Evolutionary conservation across 192 early-diverging fungal species (phyloP).

Genomic region (Mortierella hygrophila): DNA sequence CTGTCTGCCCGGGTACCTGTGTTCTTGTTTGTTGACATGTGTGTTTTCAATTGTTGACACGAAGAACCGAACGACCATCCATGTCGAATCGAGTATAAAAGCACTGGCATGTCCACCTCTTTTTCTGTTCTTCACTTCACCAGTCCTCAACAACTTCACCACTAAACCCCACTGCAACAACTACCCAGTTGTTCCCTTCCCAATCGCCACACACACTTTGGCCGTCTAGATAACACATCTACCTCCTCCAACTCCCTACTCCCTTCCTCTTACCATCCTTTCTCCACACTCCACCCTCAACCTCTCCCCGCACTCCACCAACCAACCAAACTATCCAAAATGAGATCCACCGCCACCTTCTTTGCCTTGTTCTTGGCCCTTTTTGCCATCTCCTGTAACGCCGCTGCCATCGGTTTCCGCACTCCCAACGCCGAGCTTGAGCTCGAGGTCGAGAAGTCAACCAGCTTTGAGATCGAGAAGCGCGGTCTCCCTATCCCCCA

Average conservation of each 20-base stretch:
- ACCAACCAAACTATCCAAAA: conserved; percentile 16
- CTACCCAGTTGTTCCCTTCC: conserved; percentile 28
- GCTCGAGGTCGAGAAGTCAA: background rate
- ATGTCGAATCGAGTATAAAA: background rate
- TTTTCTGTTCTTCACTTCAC: background rate
- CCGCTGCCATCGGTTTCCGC: background rate
- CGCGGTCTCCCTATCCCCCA: conserved; percentile 8
- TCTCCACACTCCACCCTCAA: background rate
- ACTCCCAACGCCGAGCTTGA: background rate
- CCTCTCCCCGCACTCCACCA: background rate
- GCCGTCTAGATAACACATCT: conserved; percentile 20
- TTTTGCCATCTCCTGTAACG: conserved; percentile 50
- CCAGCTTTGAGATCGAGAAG: conserved; percentile 30
- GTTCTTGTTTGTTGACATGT: background rate
- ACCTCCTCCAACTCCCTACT: background rate
- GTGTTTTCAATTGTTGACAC: background rate
- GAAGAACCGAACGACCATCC: no score
- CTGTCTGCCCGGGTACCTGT: background rate
- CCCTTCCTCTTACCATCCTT: no score
- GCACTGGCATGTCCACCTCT: background rate
- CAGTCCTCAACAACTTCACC: background rate
- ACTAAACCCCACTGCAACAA: conserved; percentile 4
- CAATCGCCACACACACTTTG: conserved; percentile 32
- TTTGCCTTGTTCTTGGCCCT: conserved; percentile 51
- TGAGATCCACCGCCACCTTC: conserved; percentile 40